Percentiles rank a stretch among this genome's conserved stretches.
phyloP scores from a whole-genome alignment of 257 asterid genomes.

The Lantana camara region DNA sequence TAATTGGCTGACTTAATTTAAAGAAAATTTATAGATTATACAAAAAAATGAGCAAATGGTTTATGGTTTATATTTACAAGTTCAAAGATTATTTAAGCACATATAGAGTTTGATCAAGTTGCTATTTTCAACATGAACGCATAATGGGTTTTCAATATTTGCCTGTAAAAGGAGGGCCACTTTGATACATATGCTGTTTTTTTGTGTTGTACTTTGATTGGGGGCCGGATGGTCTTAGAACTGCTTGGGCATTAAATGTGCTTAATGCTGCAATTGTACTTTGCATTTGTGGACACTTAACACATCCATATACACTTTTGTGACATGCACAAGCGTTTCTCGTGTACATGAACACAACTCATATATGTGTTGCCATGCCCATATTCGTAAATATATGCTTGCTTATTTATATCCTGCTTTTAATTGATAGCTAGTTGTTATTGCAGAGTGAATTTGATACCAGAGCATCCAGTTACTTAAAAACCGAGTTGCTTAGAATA shows the following conservation, averaged over 20 bases:
- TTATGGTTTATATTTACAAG: background rate
- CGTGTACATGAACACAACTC: background rate
- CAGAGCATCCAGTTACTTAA: constrained; percentile 63
- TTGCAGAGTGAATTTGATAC: constrained; percentile 69
- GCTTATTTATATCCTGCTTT: constrained; percentile 12
- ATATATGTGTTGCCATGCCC: background rate
- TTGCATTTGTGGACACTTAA: background rate
- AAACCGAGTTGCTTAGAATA: constrained; percentile 69
- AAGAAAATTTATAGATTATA: background rate
- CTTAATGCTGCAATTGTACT: constrained; percentile 13
- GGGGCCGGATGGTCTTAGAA: background rate
- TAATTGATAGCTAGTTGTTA: constrained; percentile 17
- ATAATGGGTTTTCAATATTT: constrained; percentile 5
- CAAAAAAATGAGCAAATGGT: background rate
- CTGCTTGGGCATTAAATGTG: constrained; percentile 8
- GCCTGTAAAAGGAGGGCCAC: background rate
- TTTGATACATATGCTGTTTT: background rate
- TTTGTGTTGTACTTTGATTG: background rate
- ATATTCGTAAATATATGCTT: constrained; percentile 14
- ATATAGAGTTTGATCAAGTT: background rate
- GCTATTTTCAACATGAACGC: background rate
- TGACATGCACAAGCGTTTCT: background rate
- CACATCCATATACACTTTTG: background rate
- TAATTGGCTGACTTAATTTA: background rate
- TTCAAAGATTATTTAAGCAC: background rate